These are phyloP conservation scores for Geotrichum fermentans DNA, from an alignment of 1,139 yeast genomes.

Conservation along the genomic window DNA sequence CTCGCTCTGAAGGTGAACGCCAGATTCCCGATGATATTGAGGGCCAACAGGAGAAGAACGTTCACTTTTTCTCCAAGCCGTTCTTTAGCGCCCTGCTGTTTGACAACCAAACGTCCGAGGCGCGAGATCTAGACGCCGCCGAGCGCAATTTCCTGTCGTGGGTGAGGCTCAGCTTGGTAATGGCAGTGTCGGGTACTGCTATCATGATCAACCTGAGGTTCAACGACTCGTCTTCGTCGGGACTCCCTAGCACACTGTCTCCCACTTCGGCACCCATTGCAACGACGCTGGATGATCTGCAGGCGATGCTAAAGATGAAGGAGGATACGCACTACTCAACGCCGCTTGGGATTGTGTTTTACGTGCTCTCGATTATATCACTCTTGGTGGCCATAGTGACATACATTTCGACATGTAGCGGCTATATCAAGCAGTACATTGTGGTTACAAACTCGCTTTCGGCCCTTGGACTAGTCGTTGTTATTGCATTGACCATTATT, in stretches of 20 bases:
- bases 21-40: neutral
- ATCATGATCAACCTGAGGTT: conserved; percentile 24
- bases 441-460: conserved; percentile 25
- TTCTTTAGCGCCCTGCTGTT: conserved; percentile 25
- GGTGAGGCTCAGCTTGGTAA: conserved; percentile 28
- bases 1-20: too few species aligned
- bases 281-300: neutral
- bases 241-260: too few species aligned
- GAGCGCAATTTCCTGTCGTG: conserved; percentile 37
- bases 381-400: conserved; percentile 25
- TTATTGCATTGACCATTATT: conserved; percentile 24
- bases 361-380: conserved; percentile 25
- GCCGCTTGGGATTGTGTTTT: conserved; percentile 27
- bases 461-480: conserved; percentile 21
- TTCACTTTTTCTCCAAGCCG: conserved; percentile 26
- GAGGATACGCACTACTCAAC: conserved; percentile 10
- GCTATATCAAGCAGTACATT: conserved; percentile 27
- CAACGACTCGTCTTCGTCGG: neutral
- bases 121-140: conserved; percentile 36
- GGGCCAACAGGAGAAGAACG: conserved; percentile 3
- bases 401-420: conserved; percentile 26
- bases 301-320: neutral
- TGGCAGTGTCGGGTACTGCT: conserved; percentile 33
- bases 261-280: neutral
- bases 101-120: conserved; percentile 35